Base-by-base conservation (phyloP, 1,284 basidiomycete genomes). In the Puccinia novopanici region DNA sequence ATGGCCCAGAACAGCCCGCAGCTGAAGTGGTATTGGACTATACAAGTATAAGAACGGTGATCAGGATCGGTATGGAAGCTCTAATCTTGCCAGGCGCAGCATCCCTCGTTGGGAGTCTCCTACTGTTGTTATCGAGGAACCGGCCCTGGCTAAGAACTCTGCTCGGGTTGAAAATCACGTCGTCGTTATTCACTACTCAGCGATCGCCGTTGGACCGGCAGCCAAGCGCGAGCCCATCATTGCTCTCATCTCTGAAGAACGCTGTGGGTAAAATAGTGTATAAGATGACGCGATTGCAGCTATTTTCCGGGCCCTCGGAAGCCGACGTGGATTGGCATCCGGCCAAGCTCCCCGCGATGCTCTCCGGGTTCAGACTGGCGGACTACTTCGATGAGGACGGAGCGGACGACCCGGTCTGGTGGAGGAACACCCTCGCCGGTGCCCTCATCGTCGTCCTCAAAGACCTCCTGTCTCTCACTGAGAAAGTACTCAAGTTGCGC, bases 321-420 rank as follows among this genome's bases (percentile, higher is more conserved):
- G 42, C 24, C 40, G 22, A 10, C 8, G 37, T n/a, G 15, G 63
- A 67, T 10, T 1, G 5, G 9, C n/a, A 48, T 67, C 63, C 42
- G 19, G n/a, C 48, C n/a, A 67, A 72, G 27, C 48, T 72, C 6
- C 48, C 3, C 24, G 30, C 45, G 54, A 54, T 72, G 17, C 54
- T 57, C n/a, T 27, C 63, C 63, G 63, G 63, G 2, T 48, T 67
- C 42, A 67, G 42, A 45, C 17, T 67, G 10, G 42, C 42, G 12
- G 63, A 67, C 63, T 67, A 65, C 19, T 3, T 45, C 13, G 63
- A 48, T 40, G 40, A 68, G 30, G 37, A 13, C 10, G 54, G 34
- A 5, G 67, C n/a, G 40, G 76, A 79, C n/a, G 78, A 80, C 34
- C 78, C 78, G 5, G 59, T 80, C 34, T 80, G 78, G 78, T 80